These are phyloP conservation scores for Puya raimondii DNA, from an alignment of 176 grass and related monocot genomes.

Conservation along the genomic window DNA sequence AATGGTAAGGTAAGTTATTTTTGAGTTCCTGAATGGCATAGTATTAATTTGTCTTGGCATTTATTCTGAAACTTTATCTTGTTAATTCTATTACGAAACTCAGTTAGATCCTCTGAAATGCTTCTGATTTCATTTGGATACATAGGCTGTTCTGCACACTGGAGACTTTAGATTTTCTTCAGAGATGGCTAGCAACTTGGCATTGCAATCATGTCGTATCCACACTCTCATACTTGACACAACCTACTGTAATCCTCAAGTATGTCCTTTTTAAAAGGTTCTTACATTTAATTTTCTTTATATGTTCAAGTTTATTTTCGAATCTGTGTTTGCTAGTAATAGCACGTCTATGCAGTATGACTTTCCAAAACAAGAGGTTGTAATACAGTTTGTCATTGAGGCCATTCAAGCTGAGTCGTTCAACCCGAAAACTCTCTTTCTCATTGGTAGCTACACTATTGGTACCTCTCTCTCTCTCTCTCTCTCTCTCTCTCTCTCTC, in stretches of 20 bases:
- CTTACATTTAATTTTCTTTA: background rate
- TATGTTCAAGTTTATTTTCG: background rate
- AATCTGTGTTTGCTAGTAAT: background rate
- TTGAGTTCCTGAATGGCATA: background rate
- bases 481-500: background rate
- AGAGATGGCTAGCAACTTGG: conserved; percentile 56
- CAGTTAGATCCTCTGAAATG: background rate
- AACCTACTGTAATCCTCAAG: conserved; percentile 80
- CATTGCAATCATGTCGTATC: conserved; percentile 50
- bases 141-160: conserved; percentile 86
- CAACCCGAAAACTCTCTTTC: conserved; percentile 88
- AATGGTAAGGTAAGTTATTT: conserved; percentile 69
- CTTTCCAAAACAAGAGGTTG: conserved; percentile 78
- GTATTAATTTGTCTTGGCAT: conserved; percentile 2
- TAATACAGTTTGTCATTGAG: conserved; percentile 90
- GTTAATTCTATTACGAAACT: background rate
- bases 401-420: conserved; percentile 97
- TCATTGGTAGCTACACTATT: conserved; percentile 96
- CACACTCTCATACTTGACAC: conserved; percentile 90
- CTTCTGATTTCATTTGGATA: conserved; percentile 16
- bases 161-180: conserved; percentile 85
- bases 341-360: conserved; percentile 51
- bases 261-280: conserved; percentile 26
- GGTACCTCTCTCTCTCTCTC: conserved; percentile 36
- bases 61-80: conserved; percentile 10